A percentile compares a stretch with the other conserved stretches of the same genome.
phyloP scores from a whole-genome alignment of 257 asterid species.

The Ehretia macrophylla region DNA sequence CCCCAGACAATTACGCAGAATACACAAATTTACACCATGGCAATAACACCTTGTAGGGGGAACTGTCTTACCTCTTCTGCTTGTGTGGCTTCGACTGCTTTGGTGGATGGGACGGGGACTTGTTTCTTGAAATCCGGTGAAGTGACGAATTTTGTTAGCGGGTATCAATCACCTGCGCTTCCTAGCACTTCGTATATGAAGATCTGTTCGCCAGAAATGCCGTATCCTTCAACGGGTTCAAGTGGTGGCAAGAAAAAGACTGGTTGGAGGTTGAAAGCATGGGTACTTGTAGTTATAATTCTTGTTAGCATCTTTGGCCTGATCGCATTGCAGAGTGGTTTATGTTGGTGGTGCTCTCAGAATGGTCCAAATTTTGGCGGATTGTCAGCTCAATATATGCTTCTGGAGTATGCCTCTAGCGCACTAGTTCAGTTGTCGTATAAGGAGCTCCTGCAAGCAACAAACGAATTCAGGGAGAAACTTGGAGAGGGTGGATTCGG shows the following conservation, averaged over 20 bases:
- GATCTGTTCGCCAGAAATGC: constrained; percentile 63
- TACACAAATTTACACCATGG: constrained; percentile 36
- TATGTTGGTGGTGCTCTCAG: constrained; percentile 74
- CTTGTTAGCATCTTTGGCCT: constrained; percentile 44
- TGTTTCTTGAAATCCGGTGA: constrained; percentile 45
- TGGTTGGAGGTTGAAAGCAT: constrained; percentile 43
- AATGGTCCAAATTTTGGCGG: constrained; percentile 52
- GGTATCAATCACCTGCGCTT: constrained; percentile 57
- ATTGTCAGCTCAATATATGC: constrained; percentile 56
- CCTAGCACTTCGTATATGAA: no score
- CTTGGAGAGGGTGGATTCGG: constrained; percentile 91
- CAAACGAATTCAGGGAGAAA: constrained; percentile 74
- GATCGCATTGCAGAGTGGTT: constrained; percentile 47
- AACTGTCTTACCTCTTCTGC: constrained; percentile 43
- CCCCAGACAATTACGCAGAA: constrained; percentile 47
- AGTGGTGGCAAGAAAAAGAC: constrained; percentile 15
- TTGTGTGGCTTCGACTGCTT: constrained; percentile 67
- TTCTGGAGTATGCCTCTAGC: no score
- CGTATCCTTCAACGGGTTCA: constrained; percentile 33
- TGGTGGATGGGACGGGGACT: constrained; percentile 77
- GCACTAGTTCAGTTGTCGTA: constrained; percentile 76
- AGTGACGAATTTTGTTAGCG: constrained; percentile 44
- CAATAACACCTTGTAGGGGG: constrained; percentile 46
- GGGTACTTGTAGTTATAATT: constrained; percentile 63
- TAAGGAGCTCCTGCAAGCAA: constrained; percentile 61